Evolutionary conservation across 208 protist genomes (phyloP).

Genomic region (Leishmania tropica): DNA sequence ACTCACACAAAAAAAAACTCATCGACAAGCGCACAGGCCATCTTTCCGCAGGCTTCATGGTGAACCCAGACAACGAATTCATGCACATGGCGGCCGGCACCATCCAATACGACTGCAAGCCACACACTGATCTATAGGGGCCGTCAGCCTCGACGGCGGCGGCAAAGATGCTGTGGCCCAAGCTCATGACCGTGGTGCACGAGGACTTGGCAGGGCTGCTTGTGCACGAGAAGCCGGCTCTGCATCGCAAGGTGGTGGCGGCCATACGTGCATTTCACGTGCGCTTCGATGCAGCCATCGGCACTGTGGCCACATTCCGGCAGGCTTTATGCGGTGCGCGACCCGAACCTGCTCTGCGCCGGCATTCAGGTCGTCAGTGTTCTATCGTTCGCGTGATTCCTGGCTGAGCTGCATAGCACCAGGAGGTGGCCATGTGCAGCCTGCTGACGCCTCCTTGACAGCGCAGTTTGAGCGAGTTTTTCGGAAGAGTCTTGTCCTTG

Average conservation of each 20-base stretch:
- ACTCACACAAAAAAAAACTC: constrained; percentile 69
- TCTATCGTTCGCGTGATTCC: constrained; percentile 91
- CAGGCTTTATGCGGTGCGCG: constrained; percentile 91
- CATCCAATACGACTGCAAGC: no score
- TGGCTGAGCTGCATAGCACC: constrained; percentile 87
- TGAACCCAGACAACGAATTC: constrained; percentile 90
- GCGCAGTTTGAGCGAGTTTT: constrained; percentile 28
- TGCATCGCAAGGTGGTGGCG: constrained; percentile 94
- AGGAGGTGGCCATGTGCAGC: constrained; percentile 91
- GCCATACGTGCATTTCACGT: constrained; percentile 89
- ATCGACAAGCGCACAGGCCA: constrained; percentile 92
- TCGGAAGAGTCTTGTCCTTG: not conserved
- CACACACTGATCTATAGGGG: no score
- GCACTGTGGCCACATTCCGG: constrained; percentile 55
- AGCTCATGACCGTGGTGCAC: constrained; percentile 90
- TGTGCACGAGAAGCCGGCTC: constrained; percentile 24
- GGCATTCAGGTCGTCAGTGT: constrained; percentile 93
- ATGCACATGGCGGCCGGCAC: constrained; percentile 90
- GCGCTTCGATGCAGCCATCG: constrained; percentile 36
- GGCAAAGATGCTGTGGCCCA: constrained; percentile 74
- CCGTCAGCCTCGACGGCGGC: constrained; percentile 85
- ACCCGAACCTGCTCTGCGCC: constrained; percentile 95
- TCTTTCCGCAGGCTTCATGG: constrained; percentile 84
- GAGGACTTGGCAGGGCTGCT: not conserved
- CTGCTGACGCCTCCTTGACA: constrained; percentile 34